Conservation (phyloP, 2,329 filamentous ascomycete species). For the Fusarium protoensiforme region DNA sequence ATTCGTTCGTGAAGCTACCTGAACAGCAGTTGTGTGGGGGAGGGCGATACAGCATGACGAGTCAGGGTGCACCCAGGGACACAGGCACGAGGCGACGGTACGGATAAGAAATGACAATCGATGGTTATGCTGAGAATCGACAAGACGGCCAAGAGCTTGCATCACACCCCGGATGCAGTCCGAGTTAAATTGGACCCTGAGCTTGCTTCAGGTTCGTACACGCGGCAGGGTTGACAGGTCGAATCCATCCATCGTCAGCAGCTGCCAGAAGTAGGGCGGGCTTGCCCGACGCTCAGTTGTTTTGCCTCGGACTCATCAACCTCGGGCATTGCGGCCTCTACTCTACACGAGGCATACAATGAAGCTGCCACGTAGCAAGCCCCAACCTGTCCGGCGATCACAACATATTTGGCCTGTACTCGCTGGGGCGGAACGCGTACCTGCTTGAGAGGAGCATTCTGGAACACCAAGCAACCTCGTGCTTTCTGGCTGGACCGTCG, state of each 20-base stretch:
- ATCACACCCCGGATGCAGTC: background rate
- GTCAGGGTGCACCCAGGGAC: background rate
- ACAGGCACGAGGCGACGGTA: background rate
- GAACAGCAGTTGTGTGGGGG: background rate
- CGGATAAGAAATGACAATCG: background rate
- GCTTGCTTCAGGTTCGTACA: background rate
- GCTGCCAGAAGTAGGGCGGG: background rate
- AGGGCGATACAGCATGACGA: background rate
- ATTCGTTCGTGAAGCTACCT: background rate
- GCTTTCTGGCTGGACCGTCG: background rate
- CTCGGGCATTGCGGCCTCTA: background rate
- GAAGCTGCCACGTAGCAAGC: conserved; percentile 17
- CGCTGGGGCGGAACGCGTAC: conserved; percentile 1
- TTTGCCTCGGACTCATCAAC: background rate
- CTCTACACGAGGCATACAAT: background rate
- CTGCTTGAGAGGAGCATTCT: background rate
- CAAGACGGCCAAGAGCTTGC: conserved; percentile 1
- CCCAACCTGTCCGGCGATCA: background rate
- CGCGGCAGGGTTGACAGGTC: background rate
- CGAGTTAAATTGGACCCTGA: conserved; percentile 3
- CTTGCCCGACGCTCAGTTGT: background rate
- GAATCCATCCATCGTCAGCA: background rate
- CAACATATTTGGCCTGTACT: background rate
- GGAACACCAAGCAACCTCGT: background rate
- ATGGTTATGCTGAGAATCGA: background rate